Evolutionary conservation across 208 protist species (phyloP), one percentile per base, ranked within the genome.

Genomic region (Trypanosomatidae sp.): DNA sequence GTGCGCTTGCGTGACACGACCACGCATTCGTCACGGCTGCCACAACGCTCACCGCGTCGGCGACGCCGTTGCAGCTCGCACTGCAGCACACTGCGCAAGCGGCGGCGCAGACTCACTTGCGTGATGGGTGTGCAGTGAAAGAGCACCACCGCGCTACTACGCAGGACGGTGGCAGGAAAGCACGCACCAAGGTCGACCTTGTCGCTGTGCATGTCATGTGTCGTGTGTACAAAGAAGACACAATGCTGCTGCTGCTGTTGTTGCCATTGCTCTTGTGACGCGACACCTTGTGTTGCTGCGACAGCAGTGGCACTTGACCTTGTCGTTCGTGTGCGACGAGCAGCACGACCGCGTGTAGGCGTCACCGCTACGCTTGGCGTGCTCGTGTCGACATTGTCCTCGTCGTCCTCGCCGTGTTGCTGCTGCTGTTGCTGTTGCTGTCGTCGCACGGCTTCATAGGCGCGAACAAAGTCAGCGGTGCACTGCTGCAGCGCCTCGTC

Each of bases 121-220:
- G 84, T 93, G 20, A 89, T 51, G 18, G 66, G 68, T 4, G 76
- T 81, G 57, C 80, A 89, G 39, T 88, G 64, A 45, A 93, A 93
- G 3, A 68, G 42, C 41, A 72, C 48, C 8, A 83, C 41, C 8
- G 32, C 53, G 3, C 33, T 50, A 47, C 71, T 71, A 20, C 62
- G 48, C 15, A 92, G 54, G 23, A 89, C n/a, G 6, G 50, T 20
- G 0, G 38, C 27, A 0, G 80, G 74, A 43, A 89, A 68, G 6
- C 56, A 40, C 10, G 51, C 55, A 41, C 22, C 22, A 2, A 87
- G 33, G 35, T 78, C 77, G 4, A 85, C 44, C 50, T 88, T 87
- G 27, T 79, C 71, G 44, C 65, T 89, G 53, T 93, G 84, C 18
- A 66, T 79, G 55, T 93, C 80, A 53, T 93, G 84, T 15, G 66